Evolutionary conservation across 768 basidiomycete genomes (phyloP).

Genomic region (Collybia nuda): DNA sequence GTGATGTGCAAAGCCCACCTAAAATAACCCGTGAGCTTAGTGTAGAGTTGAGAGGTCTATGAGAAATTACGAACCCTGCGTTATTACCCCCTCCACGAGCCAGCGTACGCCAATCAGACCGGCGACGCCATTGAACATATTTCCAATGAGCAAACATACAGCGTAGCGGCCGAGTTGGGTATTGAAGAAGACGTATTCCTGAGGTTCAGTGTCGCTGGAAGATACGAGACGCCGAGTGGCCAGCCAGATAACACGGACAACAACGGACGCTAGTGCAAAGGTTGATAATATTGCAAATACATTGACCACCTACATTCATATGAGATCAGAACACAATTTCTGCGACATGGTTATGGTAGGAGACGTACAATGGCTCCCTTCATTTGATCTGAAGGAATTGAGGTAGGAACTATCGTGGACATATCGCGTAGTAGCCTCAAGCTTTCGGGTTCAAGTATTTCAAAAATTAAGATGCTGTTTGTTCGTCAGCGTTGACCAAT

Average conservation of each 20-base stretch:
- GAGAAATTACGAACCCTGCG: conserved; percentile 38
- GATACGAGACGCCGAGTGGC: conserved; percentile 33
- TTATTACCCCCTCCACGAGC: conserved; percentile 42
- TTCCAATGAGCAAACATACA: conserved; percentile 59
- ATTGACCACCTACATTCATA: conserved; percentile 42
- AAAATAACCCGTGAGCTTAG: conserved; percentile 3
- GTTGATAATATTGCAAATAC: conserved; percentile 55
- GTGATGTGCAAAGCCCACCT: conserved; percentile 53
- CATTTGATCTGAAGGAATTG: neutral
- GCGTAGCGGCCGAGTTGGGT: conserved; percentile 72
- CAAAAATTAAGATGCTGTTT: no score
- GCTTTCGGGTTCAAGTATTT: neutral
- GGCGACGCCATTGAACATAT: conserved; percentile 50
- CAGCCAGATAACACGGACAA: conserved; percentile 47
- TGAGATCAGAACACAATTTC: no score
- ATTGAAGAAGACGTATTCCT: conserved; percentile 63
- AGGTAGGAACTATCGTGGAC: neutral
- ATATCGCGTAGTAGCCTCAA: neutral
- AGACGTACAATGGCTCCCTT: conserved; percentile 1
- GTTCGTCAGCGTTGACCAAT: no score
- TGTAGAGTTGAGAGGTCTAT: neutral
- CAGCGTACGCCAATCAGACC: conserved; percentile 57
- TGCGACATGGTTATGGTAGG: neutral
- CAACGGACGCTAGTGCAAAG: conserved; percentile 50
- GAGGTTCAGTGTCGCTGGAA: conserved; percentile 22